These are phyloP conservation scores for Tricholoma hemisulphureum DNA, from an alignment of 768 basidiomycete genomes.

Conservation along the genomic window DNA sequence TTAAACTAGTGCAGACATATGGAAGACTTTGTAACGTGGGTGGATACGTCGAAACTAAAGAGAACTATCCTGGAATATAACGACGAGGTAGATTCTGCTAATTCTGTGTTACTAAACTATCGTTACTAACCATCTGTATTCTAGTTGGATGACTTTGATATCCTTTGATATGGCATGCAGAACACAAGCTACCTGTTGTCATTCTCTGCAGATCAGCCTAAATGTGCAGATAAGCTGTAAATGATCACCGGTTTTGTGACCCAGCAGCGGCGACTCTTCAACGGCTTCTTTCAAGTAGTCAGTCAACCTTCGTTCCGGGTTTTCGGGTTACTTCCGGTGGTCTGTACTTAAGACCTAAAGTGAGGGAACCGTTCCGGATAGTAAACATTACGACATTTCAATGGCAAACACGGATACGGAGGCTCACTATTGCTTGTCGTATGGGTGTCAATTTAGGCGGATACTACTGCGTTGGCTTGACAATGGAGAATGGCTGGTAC, in stretches of 20 bases:
- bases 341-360: no score
- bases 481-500: no score
- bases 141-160: slow-evolving; percentile 92
- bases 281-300: not conserved
- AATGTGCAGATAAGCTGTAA: no score
- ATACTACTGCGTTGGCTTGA: no score
- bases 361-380: no score
- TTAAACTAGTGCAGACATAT: slow-evolving; percentile 60
- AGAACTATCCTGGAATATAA: slow-evolving; percentile 95
- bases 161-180: slow-evolving; percentile 61
- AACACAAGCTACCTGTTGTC: not conserved
- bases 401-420: no score
- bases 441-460: no score
- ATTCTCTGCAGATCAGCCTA: not conserved
- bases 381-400: no score
- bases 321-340: no score
- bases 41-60: slow-evolving; percentile 96
- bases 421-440: no score
- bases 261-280: not conserved
- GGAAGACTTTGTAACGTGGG: slow-evolving; percentile 99
- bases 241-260: no score
- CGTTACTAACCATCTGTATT: slow-evolving; percentile 8
- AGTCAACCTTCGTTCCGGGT: no score
- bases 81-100: slow-evolving; percentile 64
- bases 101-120: slow-evolving; percentile 5